A percentile compares a stretch with the other conserved stretches of the same genome.
These are phyloP conservation scores for Drechslerella dactyloides DNA, from an alignment of 2,329 filamentous ascomycete genomes.

Conservation along the genomic window DNA sequence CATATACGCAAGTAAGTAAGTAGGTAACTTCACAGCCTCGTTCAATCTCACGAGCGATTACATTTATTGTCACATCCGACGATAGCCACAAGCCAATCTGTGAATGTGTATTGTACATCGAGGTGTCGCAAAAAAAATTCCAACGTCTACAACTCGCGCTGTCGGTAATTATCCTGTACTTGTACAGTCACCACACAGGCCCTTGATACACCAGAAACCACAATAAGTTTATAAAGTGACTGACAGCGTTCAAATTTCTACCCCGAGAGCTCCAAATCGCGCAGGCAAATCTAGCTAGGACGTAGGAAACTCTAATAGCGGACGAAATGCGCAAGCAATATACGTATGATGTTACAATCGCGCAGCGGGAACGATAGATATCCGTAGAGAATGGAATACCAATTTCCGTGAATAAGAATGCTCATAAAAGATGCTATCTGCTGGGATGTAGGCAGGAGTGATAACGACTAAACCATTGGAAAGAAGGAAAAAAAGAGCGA, in stretches of 20 bases:
- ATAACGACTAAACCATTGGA: neutral
- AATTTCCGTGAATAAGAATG: slow-evolving; percentile 21
- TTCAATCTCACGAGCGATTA: neutral
- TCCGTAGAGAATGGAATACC: slow-evolving; percentile 23
- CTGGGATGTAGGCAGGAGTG: neutral
- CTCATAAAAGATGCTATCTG: slow-evolving; percentile 5
- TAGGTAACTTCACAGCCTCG: too few species aligned
- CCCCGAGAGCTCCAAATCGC: too few species aligned
- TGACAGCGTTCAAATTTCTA: neutral
- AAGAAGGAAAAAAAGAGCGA: neutral
- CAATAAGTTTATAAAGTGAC: too few species aligned
- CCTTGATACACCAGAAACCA: too few species aligned
- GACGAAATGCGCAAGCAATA: neutral
- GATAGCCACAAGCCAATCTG: neutral
- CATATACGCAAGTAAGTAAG: too few species aligned
- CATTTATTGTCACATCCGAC: neutral
- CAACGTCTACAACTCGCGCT: slow-evolving; percentile 32
- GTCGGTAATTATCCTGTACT: neutral
- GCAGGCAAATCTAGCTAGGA: too few species aligned
- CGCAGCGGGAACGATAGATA: neutral
- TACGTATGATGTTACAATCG: neutral
- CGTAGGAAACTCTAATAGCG: neutral
- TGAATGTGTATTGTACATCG: slow-evolving; percentile 13
- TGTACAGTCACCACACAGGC: neutral
- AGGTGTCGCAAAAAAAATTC: slow-evolving; percentile 17